phyloP scores from a whole-genome alignment of 805 yeast species.

The Saccharomyces kudriavzevii region DNA sequence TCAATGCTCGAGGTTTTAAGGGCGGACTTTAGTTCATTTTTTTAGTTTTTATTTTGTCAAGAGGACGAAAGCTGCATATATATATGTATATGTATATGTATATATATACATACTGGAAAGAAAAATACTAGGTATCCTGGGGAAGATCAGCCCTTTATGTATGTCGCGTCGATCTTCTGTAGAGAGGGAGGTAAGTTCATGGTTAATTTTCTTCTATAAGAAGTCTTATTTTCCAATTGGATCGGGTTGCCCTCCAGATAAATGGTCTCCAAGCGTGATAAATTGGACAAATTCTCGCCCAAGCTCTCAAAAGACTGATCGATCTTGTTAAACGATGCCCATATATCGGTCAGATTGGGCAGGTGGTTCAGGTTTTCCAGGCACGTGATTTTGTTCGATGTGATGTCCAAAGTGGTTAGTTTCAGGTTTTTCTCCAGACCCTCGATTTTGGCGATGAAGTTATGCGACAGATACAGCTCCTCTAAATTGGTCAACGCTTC shows the following conservation, averaged over 20 bases:
- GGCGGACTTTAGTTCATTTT: neutral
- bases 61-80: neutral
- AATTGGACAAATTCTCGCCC: conserved; percentile 51
- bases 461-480: conserved; percentile 83
- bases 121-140: neutral
- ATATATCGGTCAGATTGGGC: conserved; percentile 71
- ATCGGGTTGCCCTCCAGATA: conserved; percentile 92
- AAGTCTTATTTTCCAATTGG: conserved; percentile 62
- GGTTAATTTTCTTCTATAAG: conserved; percentile 76
- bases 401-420: conserved; percentile 68
- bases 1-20: neutral
- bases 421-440: conserved; percentile 65
- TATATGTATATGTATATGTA: neutral
- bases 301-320: conserved; percentile 58
- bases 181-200: conserved; percentile 57
- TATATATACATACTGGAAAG: neutral
- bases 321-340: conserved; percentile 81
- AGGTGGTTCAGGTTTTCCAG: conserved; percentile 62
- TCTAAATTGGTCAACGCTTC: conserved; percentile 64
- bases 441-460: conserved; percentile 66
- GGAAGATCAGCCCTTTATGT: conserved; percentile 32
- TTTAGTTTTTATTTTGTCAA: neutral
- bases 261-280: conserved; percentile 71
- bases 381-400: conserved; percentile 59
- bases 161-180: conserved; percentile 87